Evolutionary conservation across 805 yeast genomes (phyloP), one percentile per base, ranked within the genome.

Genomic region (Saturnispora dispora): DNA sequence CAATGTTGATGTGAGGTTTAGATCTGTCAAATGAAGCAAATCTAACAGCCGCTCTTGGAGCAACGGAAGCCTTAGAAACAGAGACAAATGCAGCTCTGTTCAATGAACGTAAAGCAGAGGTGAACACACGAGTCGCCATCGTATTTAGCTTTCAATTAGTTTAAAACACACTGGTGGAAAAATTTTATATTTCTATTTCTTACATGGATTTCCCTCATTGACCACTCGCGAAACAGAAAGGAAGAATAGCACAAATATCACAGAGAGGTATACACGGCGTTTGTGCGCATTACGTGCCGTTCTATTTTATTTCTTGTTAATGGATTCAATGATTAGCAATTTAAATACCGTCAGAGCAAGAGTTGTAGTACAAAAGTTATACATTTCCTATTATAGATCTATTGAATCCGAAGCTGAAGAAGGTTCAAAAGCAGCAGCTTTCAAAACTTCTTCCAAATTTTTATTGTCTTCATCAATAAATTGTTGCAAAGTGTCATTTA

Each of bases 1-100:
- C 99, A 62, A 91, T 79, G 74, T 91, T 91, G 61, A 91, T 83
- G 69, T 91, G 98, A 47, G 98, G 98, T 77, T 93, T 93, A 61
- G 89, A 77, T 76, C 99, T 91, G 71, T 85, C 86, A 69, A 91
- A 93, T 47, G 91, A 78, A 8, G 95, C 95, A 53, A 53, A 60
- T 63, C 69, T 65, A 45, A 61, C 62, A 46, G 58, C 55, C 36
- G 64, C 54, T 46, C 53, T 58, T 48, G 59, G 55, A 23, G 53
- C 51, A 51, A 53, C 36, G 28, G 55, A 49, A 51, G 53, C 32
- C 45, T 41, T 57, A 51, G 57, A 55, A 48, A 52, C 55, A 48
- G 53, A 36, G 44, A 54, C 55, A 53, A 51, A 59, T 53, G 49
- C 58, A 52, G 53, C 50, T 58, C 66, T 63, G 59, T 63, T 63